Base-by-base conservation (phyloP, 2,329 filamentous ascomycete genomes). In the Diplodia scrobiculata region DNA sequence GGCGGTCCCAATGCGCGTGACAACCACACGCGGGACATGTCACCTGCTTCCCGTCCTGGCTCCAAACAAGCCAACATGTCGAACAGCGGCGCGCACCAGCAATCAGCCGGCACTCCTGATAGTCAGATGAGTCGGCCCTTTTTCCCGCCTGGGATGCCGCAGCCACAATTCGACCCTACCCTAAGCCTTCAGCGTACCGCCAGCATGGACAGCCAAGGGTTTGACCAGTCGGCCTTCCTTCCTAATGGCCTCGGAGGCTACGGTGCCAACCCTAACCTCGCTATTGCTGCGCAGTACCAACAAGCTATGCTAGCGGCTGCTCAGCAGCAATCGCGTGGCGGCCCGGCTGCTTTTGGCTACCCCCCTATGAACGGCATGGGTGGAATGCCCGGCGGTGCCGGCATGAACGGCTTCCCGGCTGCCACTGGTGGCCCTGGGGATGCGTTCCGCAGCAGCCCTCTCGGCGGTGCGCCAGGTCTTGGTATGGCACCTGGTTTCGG, bases 281-380 rank as follows among this genome's bases (percentile, higher is more conserved):
- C 65, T 17, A 25, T 66, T 45, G 50, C 54, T 27, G 48, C 58
- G 7, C 86, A 87, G 71, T 87, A 87, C 70, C 86, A 87, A 70
- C 81, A 83, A 72, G 79, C 79, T 38, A 81, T 85, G 71, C 75
- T 85, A 27, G 81, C 83, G 52, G 72, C 82, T n/a, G 53, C 53
- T 41, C 53, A 60, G 21, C 64, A 60, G 34, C 53, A 59, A 21
- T 62, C 58, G 9, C 63, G 63, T 48, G 51, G 53, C 27, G 63
- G 63, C 7, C 60, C 60, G 7, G 41, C 52, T 47, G 32, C 64
- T 32, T 66, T 66, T 45, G 64, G 64, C 45, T 66, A 66, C 47
- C 55, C 58, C 6, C 65, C 65, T 21, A 54, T 66, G 36, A 55
- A 55, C 51, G 65, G 65, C n/a, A 62, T 66, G 55, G 50, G 47